These are phyloP conservation scores for Nigrospora sphaerica DNA, from an alignment of 2,329 filamentous ascomycete genomes.

Conservation along the genomic window DNA sequence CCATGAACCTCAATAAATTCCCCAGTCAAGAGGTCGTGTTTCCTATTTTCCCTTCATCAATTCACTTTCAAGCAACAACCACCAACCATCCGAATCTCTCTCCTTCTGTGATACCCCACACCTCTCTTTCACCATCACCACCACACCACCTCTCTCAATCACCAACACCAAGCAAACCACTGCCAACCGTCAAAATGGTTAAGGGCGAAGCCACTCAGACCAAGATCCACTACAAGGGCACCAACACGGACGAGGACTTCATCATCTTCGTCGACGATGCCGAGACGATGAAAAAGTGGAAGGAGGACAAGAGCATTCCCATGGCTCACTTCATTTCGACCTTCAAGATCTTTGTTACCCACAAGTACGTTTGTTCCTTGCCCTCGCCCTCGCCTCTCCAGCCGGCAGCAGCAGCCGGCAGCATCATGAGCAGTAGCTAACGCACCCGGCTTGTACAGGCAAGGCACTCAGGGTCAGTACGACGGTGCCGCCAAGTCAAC, in stretches of 20 bases:
- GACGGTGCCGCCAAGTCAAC: conserved; percentile 68
- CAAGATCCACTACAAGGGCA: conserved; percentile 84
- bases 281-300: conserved; percentile 72
- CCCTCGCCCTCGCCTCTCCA: background rate
- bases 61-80: no score
- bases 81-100: no score
- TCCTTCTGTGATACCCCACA: conserved; percentile 1
- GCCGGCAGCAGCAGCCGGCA: background rate
- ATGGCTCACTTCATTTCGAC: conserved; percentile 78
- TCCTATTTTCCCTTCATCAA: no score
- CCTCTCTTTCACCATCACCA: conserved; percentile 5
- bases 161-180: conserved; percentile 2
- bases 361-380: conserved; percentile 61
- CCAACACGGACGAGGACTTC: conserved; percentile 41
- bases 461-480: conserved; percentile 75
- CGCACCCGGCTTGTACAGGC: conserved; percentile 41
- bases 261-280: conserved; percentile 52
- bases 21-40: no score
- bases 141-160: conserved; percentile 4
- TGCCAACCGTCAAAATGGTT: conserved; percentile 46
- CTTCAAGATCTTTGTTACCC: conserved; percentile 85
- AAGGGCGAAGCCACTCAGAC: conserved; percentile 62
- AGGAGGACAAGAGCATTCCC: conserved; percentile 68
- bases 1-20: no score
- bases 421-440: conserved; percentile 7